phyloP scores from a whole-genome alignment of 2,329 filamentous ascomycete species.

The Lecanicillium sp. region DNA sequence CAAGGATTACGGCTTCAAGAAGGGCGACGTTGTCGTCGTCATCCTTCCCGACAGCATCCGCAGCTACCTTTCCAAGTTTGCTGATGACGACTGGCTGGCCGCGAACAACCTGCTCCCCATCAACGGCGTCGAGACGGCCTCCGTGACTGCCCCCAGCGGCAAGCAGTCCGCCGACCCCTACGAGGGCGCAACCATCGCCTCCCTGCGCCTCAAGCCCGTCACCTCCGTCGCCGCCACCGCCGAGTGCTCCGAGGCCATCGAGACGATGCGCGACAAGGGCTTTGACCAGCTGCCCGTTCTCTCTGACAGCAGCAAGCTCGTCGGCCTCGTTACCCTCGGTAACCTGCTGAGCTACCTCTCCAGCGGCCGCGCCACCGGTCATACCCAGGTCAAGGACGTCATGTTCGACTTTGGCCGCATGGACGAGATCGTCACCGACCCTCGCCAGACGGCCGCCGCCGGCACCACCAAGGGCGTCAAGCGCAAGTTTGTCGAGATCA shows the following conservation, averaged over 20 bases:
- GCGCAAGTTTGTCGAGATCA: constrained; percentile 88
- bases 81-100: constrained; percentile 97
- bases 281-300: constrained; percentile 97
- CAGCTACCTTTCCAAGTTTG: constrained; percentile 97
- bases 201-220: constrained; percentile 86
- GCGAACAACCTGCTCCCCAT: constrained; percentile 86
- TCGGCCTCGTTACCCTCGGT: constrained; percentile 88
- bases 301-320: constrained; percentile 63
- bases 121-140: constrained; percentile 43
- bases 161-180: constrained; percentile 58
- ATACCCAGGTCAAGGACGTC: constrained; percentile 72
- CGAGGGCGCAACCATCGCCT: constrained; percentile 68
- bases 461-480: constrained; percentile 37
- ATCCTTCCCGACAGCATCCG: constrained; percentile 92
- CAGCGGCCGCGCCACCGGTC: constrained; percentile 67
- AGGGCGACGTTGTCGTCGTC: constrained; percentile 85
- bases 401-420: constrained; percentile 96
- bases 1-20: constrained; percentile 68
- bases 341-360: constrained; percentile 91
- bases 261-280: constrained; percentile 96
- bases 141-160: constrained; percentile 30
- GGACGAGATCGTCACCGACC: constrained; percentile 85
- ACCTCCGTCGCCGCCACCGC: constrained; percentile 71
- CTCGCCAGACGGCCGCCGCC: constrained; percentile 51
- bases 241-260: constrained; percentile 79